Conservation (phyloP, 2,329 filamentous ascomycete species). For the Xylariaceae sp. region DNA sequence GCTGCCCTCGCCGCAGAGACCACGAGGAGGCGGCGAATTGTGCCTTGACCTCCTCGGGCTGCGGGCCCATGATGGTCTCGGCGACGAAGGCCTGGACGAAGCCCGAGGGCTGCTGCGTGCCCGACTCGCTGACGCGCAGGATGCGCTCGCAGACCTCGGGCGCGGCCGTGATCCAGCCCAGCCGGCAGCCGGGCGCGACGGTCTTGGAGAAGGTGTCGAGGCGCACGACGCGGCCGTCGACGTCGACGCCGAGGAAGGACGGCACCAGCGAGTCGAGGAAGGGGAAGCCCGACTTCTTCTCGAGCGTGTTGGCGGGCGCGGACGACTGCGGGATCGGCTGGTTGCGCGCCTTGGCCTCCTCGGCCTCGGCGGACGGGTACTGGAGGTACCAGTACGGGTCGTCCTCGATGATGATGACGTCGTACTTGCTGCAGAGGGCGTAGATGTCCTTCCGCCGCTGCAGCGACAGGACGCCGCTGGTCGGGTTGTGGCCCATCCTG, state of each 20-base stretch:
- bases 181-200: constrained; percentile 77
- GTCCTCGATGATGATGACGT: constrained; percentile 87
- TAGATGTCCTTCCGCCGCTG: constrained; percentile 73
- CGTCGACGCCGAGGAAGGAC: constrained; percentile 74
- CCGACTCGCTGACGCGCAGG: constrained; percentile 63
- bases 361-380: constrained; percentile 60
- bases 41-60: constrained; percentile 38
- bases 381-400: constrained; percentile 96
- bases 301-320: constrained; percentile 23
- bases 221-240: constrained; percentile 78
- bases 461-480: constrained; percentile 65
- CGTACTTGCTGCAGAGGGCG: constrained; percentile 70
- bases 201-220: constrained; percentile 95
- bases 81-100: constrained; percentile 82
- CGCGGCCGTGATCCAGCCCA: constrained; percentile 87
- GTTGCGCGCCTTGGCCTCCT: constrained; percentile 42
- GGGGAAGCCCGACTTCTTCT: constrained; percentile 53
- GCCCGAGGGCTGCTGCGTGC: constrained; percentile 78
- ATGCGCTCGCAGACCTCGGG: constrained; percentile 70
- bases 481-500: constrained; percentile 86
- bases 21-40: constrained; percentile 37
- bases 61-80: constrained; percentile 66
- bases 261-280: constrained; percentile 81
- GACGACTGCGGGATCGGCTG: constrained; percentile 23
- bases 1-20: no score